These are phyloP conservation scores for Aspergillus clavatus DNA, from an alignment of 2,329 filamentous ascomycete species.

Conservation along the genomic window DNA sequence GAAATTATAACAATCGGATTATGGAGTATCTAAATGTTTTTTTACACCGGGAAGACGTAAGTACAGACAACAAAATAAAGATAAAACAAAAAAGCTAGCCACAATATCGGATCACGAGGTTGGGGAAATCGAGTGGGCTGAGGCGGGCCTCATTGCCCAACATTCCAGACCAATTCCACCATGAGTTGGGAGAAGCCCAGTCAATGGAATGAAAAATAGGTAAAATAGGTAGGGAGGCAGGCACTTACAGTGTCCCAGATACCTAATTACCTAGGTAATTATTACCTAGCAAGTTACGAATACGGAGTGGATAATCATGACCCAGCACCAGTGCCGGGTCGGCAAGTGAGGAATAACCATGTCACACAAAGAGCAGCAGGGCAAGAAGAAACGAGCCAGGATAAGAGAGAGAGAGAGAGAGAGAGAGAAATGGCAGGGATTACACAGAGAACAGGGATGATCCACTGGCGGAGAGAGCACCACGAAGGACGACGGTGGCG, in stretches of 20 bases:
- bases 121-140: not conserved
- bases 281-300: too few species aligned
- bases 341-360: constrained; percentile 18
- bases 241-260: too few species aligned
- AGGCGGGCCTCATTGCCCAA: not conserved
- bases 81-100: not conserved
- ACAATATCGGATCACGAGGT: not conserved
- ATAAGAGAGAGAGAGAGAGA: too few species aligned
- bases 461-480: constrained; percentile 19
- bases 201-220: too few species aligned
- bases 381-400: constrained; percentile 14
- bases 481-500: constrained; percentile 20
- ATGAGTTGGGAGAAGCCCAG: not conserved
- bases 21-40: constrained; percentile 1
- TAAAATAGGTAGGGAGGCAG: too few species aligned
- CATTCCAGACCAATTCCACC: not conserved
- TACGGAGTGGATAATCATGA: not conserved
- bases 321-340: constrained; percentile 3
- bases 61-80: too few species aligned
- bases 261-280: too few species aligned
- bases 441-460: constrained; percentile 16
- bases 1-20: constrained; percentile 12
- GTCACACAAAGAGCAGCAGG: constrained; percentile 17
- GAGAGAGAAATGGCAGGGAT: constrained; percentile 18
- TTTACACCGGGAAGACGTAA: too few species aligned